Conservation (phyloP, 2,329 filamentous ascomycete species). For the Colletotrichum sp. region DNA sequence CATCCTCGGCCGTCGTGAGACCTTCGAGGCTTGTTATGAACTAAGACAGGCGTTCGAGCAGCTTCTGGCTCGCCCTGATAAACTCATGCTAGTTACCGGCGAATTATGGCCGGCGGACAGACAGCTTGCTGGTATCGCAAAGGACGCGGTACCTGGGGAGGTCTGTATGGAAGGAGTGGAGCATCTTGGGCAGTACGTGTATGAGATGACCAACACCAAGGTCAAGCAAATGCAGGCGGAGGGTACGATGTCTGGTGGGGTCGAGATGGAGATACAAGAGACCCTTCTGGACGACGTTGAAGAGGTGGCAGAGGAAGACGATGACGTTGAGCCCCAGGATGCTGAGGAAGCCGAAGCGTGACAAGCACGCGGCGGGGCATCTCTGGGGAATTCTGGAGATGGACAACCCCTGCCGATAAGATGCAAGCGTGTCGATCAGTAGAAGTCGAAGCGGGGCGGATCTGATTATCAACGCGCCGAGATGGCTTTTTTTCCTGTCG, state of each 20-base stretch:
- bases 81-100: slow-evolving; percentile 79
- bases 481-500: neutral
- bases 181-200: slow-evolving; percentile 95
- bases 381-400: neutral
- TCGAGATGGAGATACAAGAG: slow-evolving; percentile 27
- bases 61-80: slow-evolving; percentile 78
- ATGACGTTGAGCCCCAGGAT: slow-evolving; percentile 25
- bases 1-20: slow-evolving; percentile 83
- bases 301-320: slow-evolving; percentile 24
- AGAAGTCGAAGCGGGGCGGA: neutral
- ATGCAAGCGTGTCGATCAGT: neutral
- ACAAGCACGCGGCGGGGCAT: slow-evolving; percentile 13
- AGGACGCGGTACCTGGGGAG: slow-evolving; percentile 58
- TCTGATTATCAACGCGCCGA: neutral
- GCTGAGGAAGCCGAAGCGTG: slow-evolving; percentile 33
- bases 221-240: slow-evolving; percentile 53
- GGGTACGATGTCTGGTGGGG: slow-evolving; percentile 23
- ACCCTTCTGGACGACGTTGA: slow-evolving; percentile 29
- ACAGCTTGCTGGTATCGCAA: slow-evolving; percentile 46
- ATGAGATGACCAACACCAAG: slow-evolving; percentile 83
- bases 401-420: neutral
- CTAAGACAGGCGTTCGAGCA: slow-evolving; percentile 84
- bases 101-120: slow-evolving; percentile 83
- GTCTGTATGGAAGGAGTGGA: slow-evolving; percentile 89
- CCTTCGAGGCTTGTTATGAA: slow-evolving; percentile 91